Base-by-base conservation (phyloP, 2,329 filamentous ascomycete genomes). In the Biscogniauxia sp. region DNA sequence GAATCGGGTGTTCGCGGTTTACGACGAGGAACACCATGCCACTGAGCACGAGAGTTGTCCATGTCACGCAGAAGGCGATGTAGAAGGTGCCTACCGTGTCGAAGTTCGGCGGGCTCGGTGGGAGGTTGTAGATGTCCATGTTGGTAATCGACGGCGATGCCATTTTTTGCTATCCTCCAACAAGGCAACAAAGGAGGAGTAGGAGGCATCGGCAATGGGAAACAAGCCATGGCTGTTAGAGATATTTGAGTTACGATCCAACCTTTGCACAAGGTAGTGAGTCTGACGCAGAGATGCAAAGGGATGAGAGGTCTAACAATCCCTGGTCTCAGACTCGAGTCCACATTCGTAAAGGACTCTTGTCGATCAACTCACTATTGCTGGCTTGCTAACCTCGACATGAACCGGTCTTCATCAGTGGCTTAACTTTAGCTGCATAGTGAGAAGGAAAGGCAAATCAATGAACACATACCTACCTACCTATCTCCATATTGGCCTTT, bases 1-100 rank as follows among this genome's bases (percentile, higher is more conserved):
- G 68, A n/a, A 76, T 69, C 13, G 75, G 72, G 1, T 66, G 69
- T 5, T 69, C 59, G 32, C 76, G 73, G 62, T 77, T 73, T 9
- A 63, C 50, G 56, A 68, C 70, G 25, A 76, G 73, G 53, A 75
- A 74, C 11, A 59, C 58, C 70, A 79, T 74, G 52, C 76, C 76
- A 15, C 71, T 66, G 54, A 77, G 60, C 17, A 74, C 55, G 20
- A 76, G 66, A 13, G 71, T 61, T 9, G 65, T 66, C 66, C 64
- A 71, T 58, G 64, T 64, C 53, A 59, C 60, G 53, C 64, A 64
- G 37, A 66, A 68, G 56, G 64, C 51, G 15, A 70, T 50, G 55
- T 68, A 70, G 63, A 69, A 69, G 5, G 41, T 62, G 23, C 68
- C 68, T 8, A 69, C 63, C 25, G 20, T 51, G 52, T 70, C 68